Evolutionary conservation across 2,329 filamentous ascomycete species (phyloP).

Genomic region (Ascochyta pisi): DNA sequence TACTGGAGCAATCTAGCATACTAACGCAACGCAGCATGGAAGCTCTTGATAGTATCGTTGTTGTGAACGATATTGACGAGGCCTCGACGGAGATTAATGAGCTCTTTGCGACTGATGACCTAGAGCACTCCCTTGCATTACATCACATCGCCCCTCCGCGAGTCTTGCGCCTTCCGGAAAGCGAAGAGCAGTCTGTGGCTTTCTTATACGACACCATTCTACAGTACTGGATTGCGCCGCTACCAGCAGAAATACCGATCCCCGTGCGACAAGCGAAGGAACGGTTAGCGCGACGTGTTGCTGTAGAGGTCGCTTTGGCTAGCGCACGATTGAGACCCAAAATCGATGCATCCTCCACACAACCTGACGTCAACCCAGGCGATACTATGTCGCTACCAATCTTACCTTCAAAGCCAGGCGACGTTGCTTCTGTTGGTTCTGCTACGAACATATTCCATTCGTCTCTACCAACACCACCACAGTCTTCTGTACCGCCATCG

Average conservation of each 20-base stretch:
- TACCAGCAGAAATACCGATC: slow-evolving; percentile 34
- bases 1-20: too few species aligned
- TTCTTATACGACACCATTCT: slow-evolving; percentile 43
- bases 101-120: slow-evolving; percentile 14
- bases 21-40: slow-evolving; percentile 33
- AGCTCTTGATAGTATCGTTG: slow-evolving; percentile 18
- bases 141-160: slow-evolving; percentile 25
- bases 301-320: slow-evolving; percentile 49
- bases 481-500: slow-evolving; percentile 26
- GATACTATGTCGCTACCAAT: slow-evolving; percentile 27
- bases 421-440: neutral
- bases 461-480: slow-evolving; percentile 23
- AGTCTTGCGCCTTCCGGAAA: slow-evolving; percentile 21
- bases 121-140: slow-evolving; percentile 1
- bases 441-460: slow-evolving; percentile 6
- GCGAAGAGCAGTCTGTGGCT: slow-evolving; percentile 25
- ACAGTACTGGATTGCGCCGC: slow-evolving; percentile 39
- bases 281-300: slow-evolving; percentile 41
- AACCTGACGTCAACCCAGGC: slow-evolving; percentile 17
- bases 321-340: slow-evolving; percentile 29
- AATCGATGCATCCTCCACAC: slow-evolving; percentile 18
- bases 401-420: slow-evolving; percentile 25
- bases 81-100: slow-evolving; percentile 33
- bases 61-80: slow-evolving; percentile 41
- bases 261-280: slow-evolving; percentile 41